These are phyloP conservation scores for Saccharum hybrid DNA, from an alignment of 202 grass and related monocot species.

Conservation along the genomic window DNA sequence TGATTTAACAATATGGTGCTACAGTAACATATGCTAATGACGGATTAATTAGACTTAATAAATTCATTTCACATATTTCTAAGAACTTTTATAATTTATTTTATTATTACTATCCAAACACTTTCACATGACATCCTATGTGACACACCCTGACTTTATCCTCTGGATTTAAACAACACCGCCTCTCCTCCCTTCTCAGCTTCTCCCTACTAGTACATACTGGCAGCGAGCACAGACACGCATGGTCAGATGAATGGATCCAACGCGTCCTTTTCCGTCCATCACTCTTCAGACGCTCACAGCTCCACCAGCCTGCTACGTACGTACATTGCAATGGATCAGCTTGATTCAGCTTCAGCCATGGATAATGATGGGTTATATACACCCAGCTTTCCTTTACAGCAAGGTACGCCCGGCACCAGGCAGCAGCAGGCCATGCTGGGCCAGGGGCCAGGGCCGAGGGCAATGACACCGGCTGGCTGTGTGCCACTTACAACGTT, in stretches of 20 bases:
- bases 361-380: neutral
- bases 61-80: too few relatives aligned
- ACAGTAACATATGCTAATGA: too few relatives aligned
- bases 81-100: too few relatives aligned
- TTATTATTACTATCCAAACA: too few relatives aligned
- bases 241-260: neutral
- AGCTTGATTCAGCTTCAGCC: neutral
- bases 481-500: slow-evolving; percentile 21
- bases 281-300: neutral
- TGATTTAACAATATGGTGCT: too few relatives aligned
- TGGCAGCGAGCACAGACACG: neutral
- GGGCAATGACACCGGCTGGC: neutral
- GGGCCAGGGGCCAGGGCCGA: too few relatives aligned
- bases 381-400: neutral
- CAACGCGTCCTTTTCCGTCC: neutral
- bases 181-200: neutral
- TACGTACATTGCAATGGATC: neutral
- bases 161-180: too few relatives aligned
- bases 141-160: too few relatives aligned
- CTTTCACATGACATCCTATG: too few relatives aligned
- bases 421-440: neutral
- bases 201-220: neutral
- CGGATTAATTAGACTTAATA: too few relatives aligned
- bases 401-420: neutral
- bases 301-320: neutral